Conservation (phyloP, 805 yeast genomes). For the Yarrowia keelungensis region DNA sequence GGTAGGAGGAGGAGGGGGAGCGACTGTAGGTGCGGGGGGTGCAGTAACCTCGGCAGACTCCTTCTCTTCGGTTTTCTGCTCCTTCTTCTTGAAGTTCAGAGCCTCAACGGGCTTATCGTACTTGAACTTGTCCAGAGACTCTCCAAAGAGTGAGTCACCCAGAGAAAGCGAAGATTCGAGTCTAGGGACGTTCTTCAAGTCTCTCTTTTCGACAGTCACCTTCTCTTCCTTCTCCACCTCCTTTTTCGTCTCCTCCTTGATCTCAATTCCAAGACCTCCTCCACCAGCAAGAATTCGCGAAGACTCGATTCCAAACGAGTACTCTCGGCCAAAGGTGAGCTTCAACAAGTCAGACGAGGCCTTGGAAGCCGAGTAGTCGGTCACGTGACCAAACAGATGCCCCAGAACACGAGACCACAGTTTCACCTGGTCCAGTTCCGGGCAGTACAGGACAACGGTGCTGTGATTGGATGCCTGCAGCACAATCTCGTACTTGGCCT, state of each 20-base stretch:
- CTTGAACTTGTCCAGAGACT: constrained; percentile 34
- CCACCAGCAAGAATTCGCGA: constrained; percentile 20
- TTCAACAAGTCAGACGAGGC: constrained; percentile 15
- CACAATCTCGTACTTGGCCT: constrained; percentile 28
- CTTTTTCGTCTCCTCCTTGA: not conserved
- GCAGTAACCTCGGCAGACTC: too few species aligned
- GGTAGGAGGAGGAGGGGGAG: constrained; percentile 7
- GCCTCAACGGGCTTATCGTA: constrained; percentile 18
- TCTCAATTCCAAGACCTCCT: constrained; percentile 29
- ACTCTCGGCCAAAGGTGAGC: constrained; percentile 36
- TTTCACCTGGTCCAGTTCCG: constrained; percentile 32
- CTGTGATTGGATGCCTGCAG: constrained; percentile 33
- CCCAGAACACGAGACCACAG: constrained; percentile 29
- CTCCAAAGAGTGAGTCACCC: constrained; percentile 27
- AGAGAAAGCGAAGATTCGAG: constrained; percentile 17
- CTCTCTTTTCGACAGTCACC: not conserved
- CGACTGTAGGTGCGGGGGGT: not conserved
- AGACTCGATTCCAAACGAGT: constrained; percentile 21
- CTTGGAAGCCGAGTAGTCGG: constrained; percentile 31
- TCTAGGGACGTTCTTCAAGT: not conserved
- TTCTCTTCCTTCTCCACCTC: not conserved
- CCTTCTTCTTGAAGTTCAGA: constrained; percentile 13
- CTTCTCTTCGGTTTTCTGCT: not conserved
- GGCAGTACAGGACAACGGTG: constrained; percentile 30
- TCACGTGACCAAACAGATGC: constrained; percentile 34